These are phyloP conservation scores for Deuterostichococcus epilithicus DNA, from an alignment of 139 green algal genomes.

Conservation along the genomic window DNA sequence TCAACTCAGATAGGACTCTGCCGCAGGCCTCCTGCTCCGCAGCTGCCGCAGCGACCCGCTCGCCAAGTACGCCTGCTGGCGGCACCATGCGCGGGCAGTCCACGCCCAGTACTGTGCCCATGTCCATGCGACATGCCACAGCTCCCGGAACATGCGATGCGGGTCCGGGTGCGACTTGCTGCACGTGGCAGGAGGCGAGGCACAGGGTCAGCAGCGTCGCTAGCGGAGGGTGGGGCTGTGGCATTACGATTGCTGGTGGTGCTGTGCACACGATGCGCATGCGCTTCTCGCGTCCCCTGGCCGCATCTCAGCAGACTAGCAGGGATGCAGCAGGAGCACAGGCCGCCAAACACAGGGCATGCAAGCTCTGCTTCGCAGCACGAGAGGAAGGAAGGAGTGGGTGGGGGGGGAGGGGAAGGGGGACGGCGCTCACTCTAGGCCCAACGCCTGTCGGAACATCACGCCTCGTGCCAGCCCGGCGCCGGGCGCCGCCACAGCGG, in stretches of 20 bases:
- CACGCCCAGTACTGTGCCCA: not conserved
- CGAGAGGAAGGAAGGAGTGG: too few relatives aligned
- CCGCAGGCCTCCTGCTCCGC: not conserved
- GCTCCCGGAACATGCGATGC: not conserved
- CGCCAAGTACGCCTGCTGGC: not conserved
- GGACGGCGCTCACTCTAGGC: not conserved
- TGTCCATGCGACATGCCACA: not conserved
- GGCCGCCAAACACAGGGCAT: too few relatives aligned
- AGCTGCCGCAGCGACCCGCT: not conserved
- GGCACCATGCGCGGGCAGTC: not conserved
- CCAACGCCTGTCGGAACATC: not conserved
- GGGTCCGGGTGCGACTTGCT: slow-evolving; percentile 1
- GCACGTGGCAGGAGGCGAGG: slow-evolving; percentile 1
- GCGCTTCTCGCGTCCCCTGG: too few relatives aligned
- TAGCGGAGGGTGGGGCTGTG: too few relatives aligned
- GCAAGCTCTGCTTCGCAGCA: too few relatives aligned
- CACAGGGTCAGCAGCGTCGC: not conserved
- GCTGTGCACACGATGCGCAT: too few relatives aligned
- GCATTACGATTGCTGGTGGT: too few relatives aligned
- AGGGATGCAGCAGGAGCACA: too few relatives aligned
- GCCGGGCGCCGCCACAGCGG: too few relatives aligned
- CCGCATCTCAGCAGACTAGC: too few relatives aligned
- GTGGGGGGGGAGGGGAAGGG: too few relatives aligned
- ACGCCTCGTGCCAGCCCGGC: not conserved
- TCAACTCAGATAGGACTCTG: not conserved